These are phyloP conservation scores for Sarocladium kiliense DNA, from an alignment of 2,329 filamentous ascomycete genomes.

Conservation along the genomic window DNA sequence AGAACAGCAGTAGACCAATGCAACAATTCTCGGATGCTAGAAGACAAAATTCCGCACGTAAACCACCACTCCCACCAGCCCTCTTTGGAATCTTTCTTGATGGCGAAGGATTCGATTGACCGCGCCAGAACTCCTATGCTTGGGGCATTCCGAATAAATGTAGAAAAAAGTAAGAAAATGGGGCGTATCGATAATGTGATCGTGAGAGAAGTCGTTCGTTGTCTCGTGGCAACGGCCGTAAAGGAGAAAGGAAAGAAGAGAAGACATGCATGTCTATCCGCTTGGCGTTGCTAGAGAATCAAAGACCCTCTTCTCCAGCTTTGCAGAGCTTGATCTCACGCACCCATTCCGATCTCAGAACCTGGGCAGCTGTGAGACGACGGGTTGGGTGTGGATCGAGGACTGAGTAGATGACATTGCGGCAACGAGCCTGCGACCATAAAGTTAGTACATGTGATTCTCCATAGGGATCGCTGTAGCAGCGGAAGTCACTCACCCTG, in stretches of 20 bases:
- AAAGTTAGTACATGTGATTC: not conserved
- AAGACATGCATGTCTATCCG: not conserved
- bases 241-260: not conserved
- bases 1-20: no score
- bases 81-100: not conserved
- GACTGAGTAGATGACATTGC: conserved; percentile 98
- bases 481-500: conserved; percentile 59
- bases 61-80: not conserved
- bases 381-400: conserved; percentile 89
- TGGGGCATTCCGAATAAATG: not conserved
- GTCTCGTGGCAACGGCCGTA: not conserved
- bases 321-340: conserved; percentile 96
- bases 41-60: no score
- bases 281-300: conserved; percentile 21
- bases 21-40: no score
- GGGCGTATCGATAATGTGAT: not conserved
- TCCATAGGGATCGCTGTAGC: not conserved
- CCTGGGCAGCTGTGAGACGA: conserved; percentile 91
- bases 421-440: conserved; percentile 72
- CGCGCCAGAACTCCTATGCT: conserved; percentile 8
- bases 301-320: conserved; percentile 92
- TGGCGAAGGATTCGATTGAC: not conserved
- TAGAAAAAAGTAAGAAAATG: not conserved
- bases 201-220: conserved; percentile 4
- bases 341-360: conserved; percentile 97